Conservation (phyloP, 2,329 filamentous ascomycete species). For the Aureobasidium sp. region DNA sequence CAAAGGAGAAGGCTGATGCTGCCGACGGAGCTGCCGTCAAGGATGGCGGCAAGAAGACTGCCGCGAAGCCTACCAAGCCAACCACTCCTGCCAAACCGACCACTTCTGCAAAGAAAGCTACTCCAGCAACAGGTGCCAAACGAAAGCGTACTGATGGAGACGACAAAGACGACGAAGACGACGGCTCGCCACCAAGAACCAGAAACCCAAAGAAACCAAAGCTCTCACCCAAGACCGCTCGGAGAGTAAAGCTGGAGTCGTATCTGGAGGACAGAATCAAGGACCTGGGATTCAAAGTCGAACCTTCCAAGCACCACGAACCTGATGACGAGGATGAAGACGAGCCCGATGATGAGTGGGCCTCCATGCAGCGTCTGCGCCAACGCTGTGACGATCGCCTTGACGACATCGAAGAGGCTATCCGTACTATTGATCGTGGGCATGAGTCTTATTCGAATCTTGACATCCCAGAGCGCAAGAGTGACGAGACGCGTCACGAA, state of each 20-base stretch:
- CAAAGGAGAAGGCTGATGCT: neutral
- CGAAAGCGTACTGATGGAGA: neutral
- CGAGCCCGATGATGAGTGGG: neutral
- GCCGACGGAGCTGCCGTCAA: neutral
- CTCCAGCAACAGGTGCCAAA: neutral
- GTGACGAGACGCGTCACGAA: neutral
- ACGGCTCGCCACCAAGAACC: neutral
- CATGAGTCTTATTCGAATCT: neutral
- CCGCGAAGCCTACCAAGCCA: neutral
- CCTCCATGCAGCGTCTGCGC: neutral
- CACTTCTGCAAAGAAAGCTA: neutral
- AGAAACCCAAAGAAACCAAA: neutral
- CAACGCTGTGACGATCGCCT: neutral
- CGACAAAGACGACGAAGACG: neutral
- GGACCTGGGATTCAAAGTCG: neutral
- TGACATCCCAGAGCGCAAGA: neutral
- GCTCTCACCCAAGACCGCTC: neutral
- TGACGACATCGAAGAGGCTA: neutral
- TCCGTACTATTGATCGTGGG: neutral
- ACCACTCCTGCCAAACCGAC: neutral
- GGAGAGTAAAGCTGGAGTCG: neutral
- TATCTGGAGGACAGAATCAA: neutral
- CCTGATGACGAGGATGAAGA: neutral
- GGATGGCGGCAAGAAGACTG: neutral
- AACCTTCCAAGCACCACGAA: neutral